These are phyloP conservation scores for Plasmodium berghei DNA, from an alignment of 169 alveolate genomes.

Conservation along the genomic window DNA sequence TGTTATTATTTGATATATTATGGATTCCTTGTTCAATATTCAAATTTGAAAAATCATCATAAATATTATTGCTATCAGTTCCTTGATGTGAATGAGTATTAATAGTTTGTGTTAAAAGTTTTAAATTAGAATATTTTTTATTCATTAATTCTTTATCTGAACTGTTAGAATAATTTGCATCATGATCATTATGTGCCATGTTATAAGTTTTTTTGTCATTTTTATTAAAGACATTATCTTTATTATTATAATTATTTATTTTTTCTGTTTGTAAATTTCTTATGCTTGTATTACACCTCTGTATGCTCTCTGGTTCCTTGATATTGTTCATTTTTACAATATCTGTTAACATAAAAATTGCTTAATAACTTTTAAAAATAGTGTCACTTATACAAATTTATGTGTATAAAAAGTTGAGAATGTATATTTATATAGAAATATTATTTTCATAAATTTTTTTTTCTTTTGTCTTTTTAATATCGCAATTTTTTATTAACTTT, in stretches of 20 bases:
- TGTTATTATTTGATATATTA: no score
- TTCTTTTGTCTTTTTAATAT: constrained; percentile 1
- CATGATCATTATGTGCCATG: no score
- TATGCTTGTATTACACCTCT: constrained; percentile 3
- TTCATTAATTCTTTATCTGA: no score
- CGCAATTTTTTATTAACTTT: neutral
- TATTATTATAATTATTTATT: neutral
- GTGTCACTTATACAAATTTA: neutral
- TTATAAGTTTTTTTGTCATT: no score
- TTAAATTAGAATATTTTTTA: no score
- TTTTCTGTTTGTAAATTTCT: neutral
- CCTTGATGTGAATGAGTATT: no score
- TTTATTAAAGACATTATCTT: no score
- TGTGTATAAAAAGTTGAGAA: neutral
- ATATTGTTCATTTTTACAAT: neutral
- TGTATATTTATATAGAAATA: neutral
- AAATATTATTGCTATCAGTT: no score
- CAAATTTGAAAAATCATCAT: no score
- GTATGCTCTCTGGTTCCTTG: neutral
- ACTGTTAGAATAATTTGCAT: no score
- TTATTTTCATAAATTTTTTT: neutral
- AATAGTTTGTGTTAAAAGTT: no score
- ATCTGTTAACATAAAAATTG: neutral
- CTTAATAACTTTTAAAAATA: neutral
- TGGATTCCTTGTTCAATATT: no score